phyloP scores from a whole-genome alignment of 441 rosid genomes.

The Dalechampia spathulata region DNA sequence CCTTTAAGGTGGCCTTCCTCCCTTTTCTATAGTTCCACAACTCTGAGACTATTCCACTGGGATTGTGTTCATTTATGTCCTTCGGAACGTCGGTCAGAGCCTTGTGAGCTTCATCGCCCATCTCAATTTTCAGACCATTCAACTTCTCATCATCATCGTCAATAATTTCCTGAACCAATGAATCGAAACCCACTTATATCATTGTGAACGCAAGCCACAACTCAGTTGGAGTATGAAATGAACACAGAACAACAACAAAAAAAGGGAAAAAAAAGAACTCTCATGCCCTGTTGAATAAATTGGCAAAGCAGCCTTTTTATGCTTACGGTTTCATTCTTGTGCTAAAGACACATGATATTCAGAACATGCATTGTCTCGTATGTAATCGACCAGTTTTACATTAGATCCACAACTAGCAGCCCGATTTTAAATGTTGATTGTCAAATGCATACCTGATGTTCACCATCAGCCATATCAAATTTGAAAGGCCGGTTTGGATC shows the following conservation, averaged over 20 bases:
- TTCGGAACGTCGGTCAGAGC: constrained; percentile 53
- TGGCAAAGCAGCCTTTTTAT: not conserved
- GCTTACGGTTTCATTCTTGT: not conserved
- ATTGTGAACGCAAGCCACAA: constrained; percentile 7
- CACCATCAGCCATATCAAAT: constrained; percentile 36
- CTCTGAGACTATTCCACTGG: constrained; percentile 79
- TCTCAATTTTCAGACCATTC: constrained; percentile 43
- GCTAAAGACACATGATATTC: not conserved
- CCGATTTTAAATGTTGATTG: not conserved
- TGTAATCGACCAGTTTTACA: not conserved
- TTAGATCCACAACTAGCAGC: not conserved
- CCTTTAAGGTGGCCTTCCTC: constrained; percentile 55
- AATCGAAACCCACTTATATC: constrained; percentile 10
- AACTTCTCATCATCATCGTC: constrained; percentile 61
- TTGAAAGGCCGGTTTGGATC: constrained; percentile 96
- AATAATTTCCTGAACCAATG: constrained; percentile 51
- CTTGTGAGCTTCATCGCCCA: constrained; percentile 49
- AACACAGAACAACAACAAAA: not conserved
- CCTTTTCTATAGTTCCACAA: constrained; percentile 67
- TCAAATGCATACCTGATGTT: constrained; percentile 29
- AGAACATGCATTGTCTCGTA: not conserved
- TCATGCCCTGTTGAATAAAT: not conserved
- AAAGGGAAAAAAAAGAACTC: not conserved
- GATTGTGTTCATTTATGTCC: constrained; percentile 80
- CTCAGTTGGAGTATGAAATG: too few species aligned